Percentiles rank a stretch among this genome's conserved stretches.
Evolutionary conservation across 257 asterid genomes (phyloP).

Genomic region (Avicennia marina): DNA sequence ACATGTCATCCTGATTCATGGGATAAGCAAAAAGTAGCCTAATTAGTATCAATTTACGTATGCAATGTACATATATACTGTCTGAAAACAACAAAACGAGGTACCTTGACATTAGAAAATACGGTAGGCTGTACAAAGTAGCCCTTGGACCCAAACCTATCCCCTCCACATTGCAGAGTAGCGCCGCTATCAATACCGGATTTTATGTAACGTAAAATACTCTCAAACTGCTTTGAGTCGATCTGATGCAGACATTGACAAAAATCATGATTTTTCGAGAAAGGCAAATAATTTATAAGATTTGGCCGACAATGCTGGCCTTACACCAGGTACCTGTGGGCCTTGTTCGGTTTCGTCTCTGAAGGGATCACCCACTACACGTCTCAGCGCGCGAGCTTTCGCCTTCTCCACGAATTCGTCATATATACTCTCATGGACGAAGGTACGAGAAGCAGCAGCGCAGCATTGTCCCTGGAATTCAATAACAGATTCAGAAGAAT

Average conservation of each 20-base stretch:
- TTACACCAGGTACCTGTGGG: slow-evolving; percentile 60
- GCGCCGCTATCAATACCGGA: slow-evolving; percentile 60
- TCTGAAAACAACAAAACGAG: background rate
- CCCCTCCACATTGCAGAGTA: slow-evolving; percentile 72
- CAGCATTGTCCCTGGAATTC: slow-evolving; percentile 71
- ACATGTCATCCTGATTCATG: slow-evolving; percentile 58
- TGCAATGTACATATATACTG: background rate
- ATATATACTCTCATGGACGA: slow-evolving; percentile 63
- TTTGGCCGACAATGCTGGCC: too few species aligned
- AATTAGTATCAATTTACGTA: background rate
- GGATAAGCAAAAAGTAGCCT: background rate
- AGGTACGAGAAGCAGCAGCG: slow-evolving; percentile 84
- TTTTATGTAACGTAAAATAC: slow-evolving; percentile 59
- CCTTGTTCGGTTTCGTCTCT: slow-evolving; percentile 70
- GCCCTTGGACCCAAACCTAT: slow-evolving; percentile 59
- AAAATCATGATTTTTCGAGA: background rate
- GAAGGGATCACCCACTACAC: slow-evolving; percentile 82
- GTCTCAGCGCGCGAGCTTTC: slow-evolving; percentile 56
- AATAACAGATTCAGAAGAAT: background rate
- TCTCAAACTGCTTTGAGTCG: slow-evolving; percentile 60
- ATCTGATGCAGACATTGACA: slow-evolving; percentile 32
- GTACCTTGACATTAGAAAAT: slow-evolving; percentile 74
- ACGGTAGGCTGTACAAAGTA: slow-evolving; percentile 74
- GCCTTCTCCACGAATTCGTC: slow-evolving; percentile 73
- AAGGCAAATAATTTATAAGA: too few species aligned